Conservation (phyloP, 768 basidiomycete species). For the Tulasnella sp. region DNA sequence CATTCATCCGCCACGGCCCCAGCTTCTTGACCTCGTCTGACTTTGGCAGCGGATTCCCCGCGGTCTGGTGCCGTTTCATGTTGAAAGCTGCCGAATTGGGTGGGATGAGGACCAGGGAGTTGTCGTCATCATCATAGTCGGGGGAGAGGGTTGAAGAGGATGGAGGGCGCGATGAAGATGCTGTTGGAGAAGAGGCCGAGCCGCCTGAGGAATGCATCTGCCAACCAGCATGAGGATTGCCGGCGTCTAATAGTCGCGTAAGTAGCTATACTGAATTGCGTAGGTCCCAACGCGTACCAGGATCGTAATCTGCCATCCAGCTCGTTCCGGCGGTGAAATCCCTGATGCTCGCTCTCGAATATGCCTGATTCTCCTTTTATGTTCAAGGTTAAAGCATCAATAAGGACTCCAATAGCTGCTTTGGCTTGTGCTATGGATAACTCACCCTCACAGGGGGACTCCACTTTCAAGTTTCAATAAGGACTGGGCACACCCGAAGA, state of each 20-base stretch:
- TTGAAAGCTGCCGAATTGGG: constrained; percentile 20
- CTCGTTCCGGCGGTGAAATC: too few relatives aligned
- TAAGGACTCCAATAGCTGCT: too few relatives aligned
- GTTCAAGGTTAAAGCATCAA: too few relatives aligned
- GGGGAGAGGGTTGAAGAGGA: constrained; percentile 1
- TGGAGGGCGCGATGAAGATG: background rate
- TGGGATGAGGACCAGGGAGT: constrained; percentile 19
- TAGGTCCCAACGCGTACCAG: too few relatives aligned
- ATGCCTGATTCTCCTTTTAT: too few relatives aligned
- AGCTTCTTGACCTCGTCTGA: constrained; percentile 8
- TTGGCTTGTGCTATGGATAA: too few relatives aligned
- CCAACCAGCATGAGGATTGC: background rate
- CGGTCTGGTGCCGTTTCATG: constrained; percentile 74
- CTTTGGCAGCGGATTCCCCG: constrained; percentile 67
- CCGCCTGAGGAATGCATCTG: background rate
- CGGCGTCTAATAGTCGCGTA: background rate
- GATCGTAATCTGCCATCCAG: too few relatives aligned
- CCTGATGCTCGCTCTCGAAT: too few relatives aligned
- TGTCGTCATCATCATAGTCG: constrained; percentile 1
- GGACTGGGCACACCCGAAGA: too few relatives aligned
- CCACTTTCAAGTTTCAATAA: too few relatives aligned
- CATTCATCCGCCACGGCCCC: constrained; percentile 34
- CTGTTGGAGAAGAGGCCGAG: constrained; percentile 6
- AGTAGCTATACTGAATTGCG: too few relatives aligned
- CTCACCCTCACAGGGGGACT: too few relatives aligned